phyloP scores from a whole-genome alignment of 2,329 filamentous ascomycete species.

The Aspergillus clavatus region DNA sequence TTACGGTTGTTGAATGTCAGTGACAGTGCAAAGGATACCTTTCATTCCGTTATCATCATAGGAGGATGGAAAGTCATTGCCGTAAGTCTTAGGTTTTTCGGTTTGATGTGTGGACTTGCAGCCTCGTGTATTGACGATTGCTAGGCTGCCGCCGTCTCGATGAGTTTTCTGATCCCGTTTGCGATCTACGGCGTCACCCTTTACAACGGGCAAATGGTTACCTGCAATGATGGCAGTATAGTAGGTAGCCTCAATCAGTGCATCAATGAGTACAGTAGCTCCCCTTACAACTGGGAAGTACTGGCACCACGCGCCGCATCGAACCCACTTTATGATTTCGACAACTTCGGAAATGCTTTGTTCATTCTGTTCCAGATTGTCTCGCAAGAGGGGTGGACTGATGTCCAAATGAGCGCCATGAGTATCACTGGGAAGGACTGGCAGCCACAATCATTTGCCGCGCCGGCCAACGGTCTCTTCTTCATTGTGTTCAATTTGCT shows the following conservation, averaged over 20 bases:
- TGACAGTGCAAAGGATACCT: constrained; percentile 90
- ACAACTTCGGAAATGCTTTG: constrained; percentile 86
- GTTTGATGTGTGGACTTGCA: too few relatives aligned
- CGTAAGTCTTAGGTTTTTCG: constrained; percentile 43
- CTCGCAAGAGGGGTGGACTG: constrained; percentile 95
- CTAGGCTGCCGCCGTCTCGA: constrained; percentile 79
- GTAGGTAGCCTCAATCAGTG: constrained; percentile 62
- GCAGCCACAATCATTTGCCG: constrained; percentile 65
- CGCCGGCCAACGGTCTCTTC: constrained; percentile 84
- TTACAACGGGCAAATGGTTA: constrained; percentile 74
- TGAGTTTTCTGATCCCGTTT: constrained; percentile 92
- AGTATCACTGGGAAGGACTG: constrained; percentile 70
- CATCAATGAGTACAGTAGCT: constrained; percentile 73
- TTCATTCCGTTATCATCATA: constrained; percentile 91
- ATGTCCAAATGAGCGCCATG: constrained; percentile 82
- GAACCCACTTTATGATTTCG: constrained; percentile 87
- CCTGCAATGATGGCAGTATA: constrained; percentile 69
- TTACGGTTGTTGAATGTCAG: constrained; percentile 90
- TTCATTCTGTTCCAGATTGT: constrained; percentile 99
- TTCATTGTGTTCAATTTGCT: constrained; percentile 96
- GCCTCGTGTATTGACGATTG: constrained; percentile 5
- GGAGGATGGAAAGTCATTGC: constrained; percentile 93
- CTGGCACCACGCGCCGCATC: constrained; percentile 73
- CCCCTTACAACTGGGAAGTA: constrained; percentile 78
- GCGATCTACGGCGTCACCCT: constrained; percentile 93